Base-by-base conservation (phyloP, 306 rosid genomes). In the Ziziphus jujuba region DNA sequence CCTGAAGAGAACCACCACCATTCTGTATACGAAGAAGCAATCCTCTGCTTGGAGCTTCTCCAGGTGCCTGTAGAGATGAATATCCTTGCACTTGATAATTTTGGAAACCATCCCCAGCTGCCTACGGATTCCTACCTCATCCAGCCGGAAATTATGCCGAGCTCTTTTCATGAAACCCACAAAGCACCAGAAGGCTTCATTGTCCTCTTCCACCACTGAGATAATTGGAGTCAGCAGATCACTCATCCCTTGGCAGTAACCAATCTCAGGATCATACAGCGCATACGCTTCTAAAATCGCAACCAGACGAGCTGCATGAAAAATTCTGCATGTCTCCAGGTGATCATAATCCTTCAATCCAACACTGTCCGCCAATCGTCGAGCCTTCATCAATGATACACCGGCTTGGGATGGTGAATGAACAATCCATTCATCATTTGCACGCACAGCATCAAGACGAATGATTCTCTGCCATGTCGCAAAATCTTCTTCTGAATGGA, bases 221-320 rank as follows among this genome's bases (percentile, higher is more conserved):
- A 71, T 61, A 14, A 71, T 61, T n/a, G 75, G 75, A 38, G 69
- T 61, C 25, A 71, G 75, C 24, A 71, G 75, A 19, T 71, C 75
- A 20, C 75, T 71, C 75, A 71, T 71, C 61, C 75, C 75, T 43
- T 71, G 75, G 62, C 75, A 71, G 68, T 71, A 71, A 43, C 75
- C 75, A 61, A 71, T 61, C 50, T 71, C 75, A 7, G 75, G 75
- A 53, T 71, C 75, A 7, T 71, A 61, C 44, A 61, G 1, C 8
- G 75, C 68, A 36, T 71, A 71, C 31, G 75, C 75, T 71, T 71
- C 75, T 38, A 71, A 52, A 25, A 71, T 71, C 25, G 68, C 61
- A 51, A 71, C 75, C 61, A 71, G 53, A 51, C 75, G 75, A 61
- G 75, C 66, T 25, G 75, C 68, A 1, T 71, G 75, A 24, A 60